Evolutionary conservation across 2,329 filamentous ascomycete genomes (phyloP).

Genomic region (Endothia cerciana): DNA sequence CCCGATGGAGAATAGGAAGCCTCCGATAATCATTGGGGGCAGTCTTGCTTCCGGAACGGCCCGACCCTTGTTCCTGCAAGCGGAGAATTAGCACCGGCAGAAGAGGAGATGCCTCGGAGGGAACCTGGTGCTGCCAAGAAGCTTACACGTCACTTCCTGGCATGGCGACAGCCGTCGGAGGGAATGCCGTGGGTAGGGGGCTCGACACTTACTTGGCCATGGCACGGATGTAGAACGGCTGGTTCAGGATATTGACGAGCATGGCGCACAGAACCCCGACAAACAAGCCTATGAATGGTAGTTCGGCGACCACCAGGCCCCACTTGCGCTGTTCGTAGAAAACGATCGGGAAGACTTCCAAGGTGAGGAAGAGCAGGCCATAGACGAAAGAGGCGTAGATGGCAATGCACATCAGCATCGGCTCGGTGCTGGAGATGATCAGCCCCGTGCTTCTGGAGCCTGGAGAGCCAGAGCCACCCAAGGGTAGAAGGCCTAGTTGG

Average conservation of each 20-base stretch:
- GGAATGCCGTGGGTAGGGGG: not conserved
- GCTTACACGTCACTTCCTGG: too few relatives aligned
- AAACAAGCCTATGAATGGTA: slow-evolving; percentile 51
- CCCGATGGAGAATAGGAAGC: slow-evolving; percentile 45
- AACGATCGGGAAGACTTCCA: slow-evolving; percentile 52
- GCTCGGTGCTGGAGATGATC: slow-evolving; percentile 40
- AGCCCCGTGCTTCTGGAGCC: not conserved
- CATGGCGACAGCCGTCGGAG: not conserved
- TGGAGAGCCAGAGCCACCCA: too few relatives aligned
- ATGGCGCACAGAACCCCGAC: slow-evolving; percentile 47
- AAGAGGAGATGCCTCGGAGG: not conserved
- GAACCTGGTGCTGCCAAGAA: too few relatives aligned
- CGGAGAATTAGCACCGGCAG: not conserved
- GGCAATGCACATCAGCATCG: slow-evolving; percentile 50
- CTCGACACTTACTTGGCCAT: slow-evolving; percentile 43
- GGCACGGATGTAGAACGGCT: slow-evolving; percentile 31
- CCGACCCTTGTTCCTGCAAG: slow-evolving; percentile 37
- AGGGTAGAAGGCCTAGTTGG: too few relatives aligned
- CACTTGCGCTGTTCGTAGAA: slow-evolving; percentile 48
- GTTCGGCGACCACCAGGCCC: slow-evolving; percentile 44
- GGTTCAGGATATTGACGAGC: slow-evolving; percentile 46
- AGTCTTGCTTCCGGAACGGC: slow-evolving; percentile 46
- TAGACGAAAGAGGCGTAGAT: slow-evolving; percentile 52
- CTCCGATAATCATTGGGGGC: slow-evolving; percentile 50
- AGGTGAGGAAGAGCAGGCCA: slow-evolving; percentile 49